Percentiles rank a stretch among this genome's conserved stretches.
Evolutionary conservation across 73 alveolate genomes (phyloP).

Genomic region (Uronychia binucleata): DNA sequence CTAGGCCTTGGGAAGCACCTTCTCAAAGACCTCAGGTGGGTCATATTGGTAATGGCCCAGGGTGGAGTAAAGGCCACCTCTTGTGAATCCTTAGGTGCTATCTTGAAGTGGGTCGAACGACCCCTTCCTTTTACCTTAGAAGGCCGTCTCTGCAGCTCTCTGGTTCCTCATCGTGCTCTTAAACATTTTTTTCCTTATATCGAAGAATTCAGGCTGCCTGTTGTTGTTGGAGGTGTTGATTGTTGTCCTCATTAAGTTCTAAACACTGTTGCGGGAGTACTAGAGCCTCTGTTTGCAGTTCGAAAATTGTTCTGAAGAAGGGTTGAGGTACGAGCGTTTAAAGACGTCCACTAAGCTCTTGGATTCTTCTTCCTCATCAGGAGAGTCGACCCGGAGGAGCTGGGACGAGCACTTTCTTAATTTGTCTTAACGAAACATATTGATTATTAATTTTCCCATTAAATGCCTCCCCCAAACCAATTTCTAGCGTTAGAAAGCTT

Average conservation of each 20-base stretch:
- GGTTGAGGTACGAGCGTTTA: background rate
- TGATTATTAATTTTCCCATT: too few relatives aligned
- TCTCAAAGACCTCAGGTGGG: background rate
- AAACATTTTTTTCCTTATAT: background rate
- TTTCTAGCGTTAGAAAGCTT: too few relatives aligned
- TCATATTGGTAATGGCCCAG: background rate
- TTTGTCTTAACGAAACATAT: too few relatives aligned
- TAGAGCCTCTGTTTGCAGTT: background rate
- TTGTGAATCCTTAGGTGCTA: background rate
- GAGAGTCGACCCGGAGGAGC: too few relatives aligned
- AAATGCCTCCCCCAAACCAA: too few relatives aligned
- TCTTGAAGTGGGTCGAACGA: background rate
- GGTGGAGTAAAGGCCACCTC: background rate
- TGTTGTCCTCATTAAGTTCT: background rate
- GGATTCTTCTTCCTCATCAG: too few relatives aligned
- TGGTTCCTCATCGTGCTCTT: background rate
- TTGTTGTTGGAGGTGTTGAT: background rate
- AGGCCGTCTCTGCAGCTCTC: background rate
- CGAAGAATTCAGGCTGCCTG: background rate
- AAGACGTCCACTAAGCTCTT: too few relatives aligned
- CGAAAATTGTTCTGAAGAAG: background rate
- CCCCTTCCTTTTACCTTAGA: background rate
- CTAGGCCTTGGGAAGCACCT: background rate
- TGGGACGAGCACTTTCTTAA: too few relatives aligned
- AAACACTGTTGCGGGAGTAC: background rate